These are phyloP conservation scores for Stenogyne calaminthoides DNA, from an alignment of 305 asterid species.

Conservation along the genomic window DNA sequence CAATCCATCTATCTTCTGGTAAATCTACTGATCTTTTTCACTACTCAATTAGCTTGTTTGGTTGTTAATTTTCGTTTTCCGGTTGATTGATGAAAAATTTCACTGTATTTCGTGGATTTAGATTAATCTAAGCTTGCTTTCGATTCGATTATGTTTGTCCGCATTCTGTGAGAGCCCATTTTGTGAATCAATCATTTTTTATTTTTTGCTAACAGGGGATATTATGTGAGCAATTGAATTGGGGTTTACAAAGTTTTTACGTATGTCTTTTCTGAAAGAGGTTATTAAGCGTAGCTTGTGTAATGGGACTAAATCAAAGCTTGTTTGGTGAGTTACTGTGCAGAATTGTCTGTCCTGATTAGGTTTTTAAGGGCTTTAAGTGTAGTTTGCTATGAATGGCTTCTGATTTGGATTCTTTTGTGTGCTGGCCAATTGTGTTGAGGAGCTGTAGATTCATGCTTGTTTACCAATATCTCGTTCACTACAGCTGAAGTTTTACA, in stretches of 20 bases:
- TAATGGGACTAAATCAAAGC: constrained; percentile 2
- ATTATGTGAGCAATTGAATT: background rate
- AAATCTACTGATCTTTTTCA: constrained; percentile 13
- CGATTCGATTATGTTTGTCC: background rate
- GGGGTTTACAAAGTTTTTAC: background rate
- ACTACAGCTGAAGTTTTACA: constrained; percentile 1
- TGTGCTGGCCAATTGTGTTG: background rate
- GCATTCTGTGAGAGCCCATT: background rate
- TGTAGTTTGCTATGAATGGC: background rate
- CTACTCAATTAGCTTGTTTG: background rate
- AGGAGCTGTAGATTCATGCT: background rate
- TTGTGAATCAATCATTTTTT: background rate
- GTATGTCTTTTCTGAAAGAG: background rate
- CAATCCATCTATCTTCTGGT: constrained; percentile 43
- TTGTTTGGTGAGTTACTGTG: background rate
- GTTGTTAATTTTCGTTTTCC: background rate
- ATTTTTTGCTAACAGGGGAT: background rate
- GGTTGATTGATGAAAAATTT: background rate
- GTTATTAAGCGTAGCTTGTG: constrained; percentile 7
- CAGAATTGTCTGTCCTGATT: background rate
- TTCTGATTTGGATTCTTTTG: constrained; percentile 15
- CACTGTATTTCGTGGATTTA: background rate
- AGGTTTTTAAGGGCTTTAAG: background rate
- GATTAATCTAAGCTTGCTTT: background rate
- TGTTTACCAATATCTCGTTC: background rate